These are phyloP conservation scores for Aspergillus sp. DNA, from an alignment of 2,329 filamentous ascomycete genomes.

Conservation along the genomic window DNA sequence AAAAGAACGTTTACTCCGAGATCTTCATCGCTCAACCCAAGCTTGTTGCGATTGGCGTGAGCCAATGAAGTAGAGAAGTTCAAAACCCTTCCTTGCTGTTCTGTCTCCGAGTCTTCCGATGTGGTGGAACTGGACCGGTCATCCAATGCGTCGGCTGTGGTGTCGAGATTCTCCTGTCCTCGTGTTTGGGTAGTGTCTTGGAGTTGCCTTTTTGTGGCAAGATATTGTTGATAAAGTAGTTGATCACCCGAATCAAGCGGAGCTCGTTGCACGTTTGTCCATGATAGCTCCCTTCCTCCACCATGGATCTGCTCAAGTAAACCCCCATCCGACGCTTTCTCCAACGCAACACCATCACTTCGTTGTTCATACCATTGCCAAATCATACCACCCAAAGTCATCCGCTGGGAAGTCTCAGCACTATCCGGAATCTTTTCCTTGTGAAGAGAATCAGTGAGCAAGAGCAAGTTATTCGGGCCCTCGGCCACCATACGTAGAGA, in stretches of 20 bases:
- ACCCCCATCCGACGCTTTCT: slow-evolving; percentile 52
- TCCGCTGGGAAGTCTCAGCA: slow-evolving; percentile 31
- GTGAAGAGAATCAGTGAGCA: slow-evolving; percentile 69
- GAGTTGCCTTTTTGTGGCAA: slow-evolving; percentile 81
- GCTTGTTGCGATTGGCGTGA: slow-evolving; percentile 78
- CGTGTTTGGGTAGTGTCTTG: slow-evolving; percentile 73
- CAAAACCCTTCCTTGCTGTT: slow-evolving; percentile 85
- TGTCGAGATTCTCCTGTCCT: slow-evolving; percentile 65
- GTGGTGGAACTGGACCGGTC: slow-evolving; percentile 81
- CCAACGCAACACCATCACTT: slow-evolving; percentile 58
- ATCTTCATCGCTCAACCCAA: slow-evolving; percentile 82
- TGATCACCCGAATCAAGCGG: slow-evolving; percentile 73
- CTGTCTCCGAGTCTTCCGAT: slow-evolving; percentile 82
- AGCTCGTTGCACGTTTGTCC: slow-evolving; percentile 58
- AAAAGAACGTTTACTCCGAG: slow-evolving; percentile 87
- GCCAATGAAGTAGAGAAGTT: slow-evolving; percentile 83
- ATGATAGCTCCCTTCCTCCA: slow-evolving; percentile 57
- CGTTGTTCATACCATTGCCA: slow-evolving; percentile 76
- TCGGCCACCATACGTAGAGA: slow-evolving; percentile 68
- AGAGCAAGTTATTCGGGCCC: slow-evolving; percentile 75
- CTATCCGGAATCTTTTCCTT: slow-evolving; percentile 18
- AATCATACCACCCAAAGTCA: slow-evolving; percentile 66
- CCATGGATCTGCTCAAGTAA: slow-evolving; percentile 63
- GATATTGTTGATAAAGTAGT: slow-evolving; percentile 81
- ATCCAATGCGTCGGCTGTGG: slow-evolving; percentile 66